These are phyloP conservation scores for Bjerkandera adusta DNA, from an alignment of 1,284 basidiomycete genomes.

Conservation along the genomic window DNA sequence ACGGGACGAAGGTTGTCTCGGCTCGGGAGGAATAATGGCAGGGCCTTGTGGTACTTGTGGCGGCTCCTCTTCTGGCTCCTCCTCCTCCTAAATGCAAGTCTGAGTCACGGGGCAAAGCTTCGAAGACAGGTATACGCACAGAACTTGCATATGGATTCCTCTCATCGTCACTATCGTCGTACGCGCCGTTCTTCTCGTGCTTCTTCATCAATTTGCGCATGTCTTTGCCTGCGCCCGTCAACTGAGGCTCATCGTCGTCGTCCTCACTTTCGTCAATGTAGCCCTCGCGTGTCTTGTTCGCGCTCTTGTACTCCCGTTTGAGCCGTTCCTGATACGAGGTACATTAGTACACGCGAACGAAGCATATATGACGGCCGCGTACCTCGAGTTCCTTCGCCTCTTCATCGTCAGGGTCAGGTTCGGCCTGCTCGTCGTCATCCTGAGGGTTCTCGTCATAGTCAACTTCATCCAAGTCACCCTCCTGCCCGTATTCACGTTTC, in stretches of 20 bases:
- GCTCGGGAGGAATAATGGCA: conserved; percentile 51
- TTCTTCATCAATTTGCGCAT: conserved; percentile 78
- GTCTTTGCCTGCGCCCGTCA: conserved; percentile 69
- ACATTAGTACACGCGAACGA: background rate
- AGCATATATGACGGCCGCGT: conserved; percentile 17
- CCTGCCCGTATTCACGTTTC: conserved; percentile 60
- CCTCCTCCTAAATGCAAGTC: conserved; percentile 43
- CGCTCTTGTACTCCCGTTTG: conserved; percentile 77
- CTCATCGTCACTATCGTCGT: conserved; percentile 84
- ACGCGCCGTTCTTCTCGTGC: conserved; percentile 69
- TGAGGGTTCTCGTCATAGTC: conserved; percentile 83
- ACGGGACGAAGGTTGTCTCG: conserved; percentile 33
- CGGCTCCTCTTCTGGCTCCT: conserved; percentile 67
- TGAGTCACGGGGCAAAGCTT: conserved; percentile 8
- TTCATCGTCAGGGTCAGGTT: conserved; percentile 76
- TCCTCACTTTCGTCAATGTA: conserved; percentile 72
- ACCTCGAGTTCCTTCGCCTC: conserved; percentile 87
- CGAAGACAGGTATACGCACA: conserved; percentile 38
- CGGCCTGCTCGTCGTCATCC: conserved; percentile 82
- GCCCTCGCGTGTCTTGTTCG: conserved; percentile 70
- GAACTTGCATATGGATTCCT: conserved; percentile 79
- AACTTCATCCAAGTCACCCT: conserved; percentile 79
- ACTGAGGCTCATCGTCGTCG: conserved; percentile 54
- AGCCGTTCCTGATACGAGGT: conserved; percentile 65
- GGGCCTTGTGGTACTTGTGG: conserved; percentile 48